Evolutionary conservation across 2,329 filamentous ascomycete species (phyloP).

Genomic region (Zymoseptoria brevis): DNA sequence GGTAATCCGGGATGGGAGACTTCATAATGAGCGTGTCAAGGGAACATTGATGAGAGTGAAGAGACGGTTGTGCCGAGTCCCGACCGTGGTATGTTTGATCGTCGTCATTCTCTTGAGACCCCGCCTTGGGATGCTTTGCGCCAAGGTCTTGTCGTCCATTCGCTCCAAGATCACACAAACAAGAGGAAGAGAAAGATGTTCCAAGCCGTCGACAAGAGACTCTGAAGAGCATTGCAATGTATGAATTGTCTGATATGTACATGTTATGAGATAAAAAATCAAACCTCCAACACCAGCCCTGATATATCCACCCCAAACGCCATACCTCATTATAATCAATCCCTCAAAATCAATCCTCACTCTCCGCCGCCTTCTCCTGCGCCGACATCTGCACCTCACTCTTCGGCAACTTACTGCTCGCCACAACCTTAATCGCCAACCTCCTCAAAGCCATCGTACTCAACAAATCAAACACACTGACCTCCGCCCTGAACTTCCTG

Average conservation of each 20-base stretch:
- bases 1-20: constrained; percentile 21
- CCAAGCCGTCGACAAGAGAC: too few species aligned
- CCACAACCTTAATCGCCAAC: neutral
- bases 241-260: too few species aligned
- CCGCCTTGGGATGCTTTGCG: too few species aligned
- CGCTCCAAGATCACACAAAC: too few species aligned
- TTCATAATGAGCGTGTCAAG: constrained; percentile 9
- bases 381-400: neutral
- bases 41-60: too few species aligned
- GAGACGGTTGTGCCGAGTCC: too few species aligned
- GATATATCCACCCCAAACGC: neutral
- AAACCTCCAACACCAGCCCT: neutral
- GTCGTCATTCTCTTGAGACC: neutral
- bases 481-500: constrained; percentile 1
- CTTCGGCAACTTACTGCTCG: constrained; percentile 3
- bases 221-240: too few species aligned
- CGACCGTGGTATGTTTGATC: neutral
- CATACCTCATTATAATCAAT: too few species aligned
- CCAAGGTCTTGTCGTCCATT: too few species aligned
- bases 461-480: constrained; percentile 6
- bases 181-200: too few species aligned
- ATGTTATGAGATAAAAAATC: neutral
- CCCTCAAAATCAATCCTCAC: constrained; percentile 1
- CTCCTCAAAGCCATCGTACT: constrained; percentile 1
- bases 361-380: neutral